Percentiles rank a stretch among this genome's conserved stretches.
phyloP scores from a whole-genome alignment of 768 basidiomycete genomes.

The Termitomyces titanicus region DNA sequence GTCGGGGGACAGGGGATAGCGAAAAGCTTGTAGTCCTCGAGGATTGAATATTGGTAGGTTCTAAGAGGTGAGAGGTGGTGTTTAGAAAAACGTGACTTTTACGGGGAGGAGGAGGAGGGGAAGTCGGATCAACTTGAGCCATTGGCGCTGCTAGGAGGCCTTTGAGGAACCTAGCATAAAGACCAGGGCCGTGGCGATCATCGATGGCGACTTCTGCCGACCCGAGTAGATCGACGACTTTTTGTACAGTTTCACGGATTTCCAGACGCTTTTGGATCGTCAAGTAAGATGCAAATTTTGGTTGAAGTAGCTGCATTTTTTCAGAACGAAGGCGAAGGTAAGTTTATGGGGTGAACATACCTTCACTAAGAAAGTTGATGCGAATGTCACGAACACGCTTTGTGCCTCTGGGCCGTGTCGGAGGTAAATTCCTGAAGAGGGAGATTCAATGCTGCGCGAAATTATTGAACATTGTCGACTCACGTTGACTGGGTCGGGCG shows the following conservation, averaged over 20 bases:
- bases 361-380: constrained; percentile 81
- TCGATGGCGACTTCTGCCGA: constrained; percentile 74
- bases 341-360: constrained; percentile 29
- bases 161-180: constrained; percentile 77
- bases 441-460: not conserved
- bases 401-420: constrained; percentile 79
- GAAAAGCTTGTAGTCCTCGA: constrained; percentile 41
- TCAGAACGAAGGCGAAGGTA: not conserved
- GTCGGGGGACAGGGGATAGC: constrained; percentile 43
- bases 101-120: constrained; percentile 12
- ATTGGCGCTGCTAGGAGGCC: constrained; percentile 63
- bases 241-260: constrained; percentile 61
- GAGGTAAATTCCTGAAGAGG: constrained; percentile 45
- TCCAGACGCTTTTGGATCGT: constrained; percentile 53
- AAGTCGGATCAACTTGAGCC: constrained; percentile 30
- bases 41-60: constrained; percentile 21
- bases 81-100: constrained; percentile 4
- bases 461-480: constrained; percentile 15
- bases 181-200: constrained; percentile 74
- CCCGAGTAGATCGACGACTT: constrained; percentile 62
- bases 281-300: constrained; percentile 63
- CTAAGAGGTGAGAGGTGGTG: not conserved
- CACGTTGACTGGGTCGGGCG: constrained; percentile 53
- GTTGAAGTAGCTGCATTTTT: constrained; percentile 62
- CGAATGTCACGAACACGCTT: constrained; percentile 76